Conservation (phyloP, 2,329 filamentous ascomycete genomes). For the Epichloe elymi region DNA sequence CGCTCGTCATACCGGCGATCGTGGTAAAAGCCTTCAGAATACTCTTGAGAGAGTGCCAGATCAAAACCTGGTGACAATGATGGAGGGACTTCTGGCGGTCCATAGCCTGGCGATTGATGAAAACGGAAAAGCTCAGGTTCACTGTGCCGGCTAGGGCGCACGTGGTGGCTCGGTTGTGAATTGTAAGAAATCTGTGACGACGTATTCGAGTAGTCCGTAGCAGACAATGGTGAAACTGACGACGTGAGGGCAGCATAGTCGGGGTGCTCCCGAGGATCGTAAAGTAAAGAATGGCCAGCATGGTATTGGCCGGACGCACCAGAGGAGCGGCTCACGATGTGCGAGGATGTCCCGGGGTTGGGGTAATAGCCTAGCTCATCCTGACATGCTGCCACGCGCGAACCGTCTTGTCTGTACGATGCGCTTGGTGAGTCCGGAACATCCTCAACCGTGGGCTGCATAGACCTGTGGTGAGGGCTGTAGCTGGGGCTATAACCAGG, state of each 20-base stretch:
- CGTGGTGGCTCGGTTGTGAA: conserved; percentile 17
- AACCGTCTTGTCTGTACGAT: conserved; percentile 12
- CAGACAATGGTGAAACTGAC: conserved; percentile 18
- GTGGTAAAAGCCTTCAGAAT: conserved; percentile 35
- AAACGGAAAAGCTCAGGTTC: conserved; percentile 24
- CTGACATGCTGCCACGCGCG: conserved; percentile 11
- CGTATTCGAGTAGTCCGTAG: conserved; percentile 23
- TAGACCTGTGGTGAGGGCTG: conserved; percentile 33
- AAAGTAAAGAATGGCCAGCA: conserved; percentile 9
- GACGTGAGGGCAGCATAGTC: conserved; percentile 7
- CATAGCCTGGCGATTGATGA: conserved; percentile 24
- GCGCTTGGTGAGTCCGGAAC: conserved; percentile 39
- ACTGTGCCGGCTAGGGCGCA: conserved; percentile 18
- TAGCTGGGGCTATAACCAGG: conserved; percentile 29
- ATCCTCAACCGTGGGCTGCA: conserved; percentile 53
- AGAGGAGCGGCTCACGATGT: conserved; percentile 26
- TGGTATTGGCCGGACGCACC: conserved; percentile 17
- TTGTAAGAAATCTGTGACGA: conserved; percentile 15
- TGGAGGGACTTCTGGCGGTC: conserved; percentile 35
- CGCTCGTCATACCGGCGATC: conserved; percentile 20
- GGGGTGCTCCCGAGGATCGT: conserved; percentile 13
- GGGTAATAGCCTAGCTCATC: conserved; percentile 28
- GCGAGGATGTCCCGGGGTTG: conserved; percentile 29
- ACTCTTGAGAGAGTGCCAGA: conserved; percentile 39
- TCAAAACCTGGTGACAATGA: conserved; percentile 50